These are phyloP conservation scores for Eucalyptus pauciflora DNA, from an alignment of 345 rosid genomes.

Conservation along the genomic window DNA sequence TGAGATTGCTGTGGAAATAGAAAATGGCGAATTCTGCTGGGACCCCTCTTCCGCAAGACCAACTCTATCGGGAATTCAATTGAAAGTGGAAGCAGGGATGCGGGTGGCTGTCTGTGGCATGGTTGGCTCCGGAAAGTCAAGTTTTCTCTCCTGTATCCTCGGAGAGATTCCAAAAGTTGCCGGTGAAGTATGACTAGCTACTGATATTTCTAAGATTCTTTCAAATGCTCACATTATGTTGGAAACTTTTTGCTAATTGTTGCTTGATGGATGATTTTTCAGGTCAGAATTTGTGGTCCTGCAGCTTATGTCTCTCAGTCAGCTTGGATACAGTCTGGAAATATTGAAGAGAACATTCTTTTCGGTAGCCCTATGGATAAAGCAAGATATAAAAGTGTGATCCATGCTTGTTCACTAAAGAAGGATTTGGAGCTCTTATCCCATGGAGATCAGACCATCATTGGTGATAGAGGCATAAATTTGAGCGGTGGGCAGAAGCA, in stretches of 20 bases:
- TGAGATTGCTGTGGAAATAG: slow-evolving; percentile 63
- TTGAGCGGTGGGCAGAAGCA: slow-evolving; percentile 99
- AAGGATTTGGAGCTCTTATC: slow-evolving; percentile 96
- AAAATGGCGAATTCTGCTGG: slow-evolving; percentile 81
- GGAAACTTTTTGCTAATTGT: background rate
- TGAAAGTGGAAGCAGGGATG: slow-evolving; percentile 89
- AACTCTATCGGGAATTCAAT: slow-evolving; percentile 64
- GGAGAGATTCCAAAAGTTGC: slow-evolving; percentile 96
- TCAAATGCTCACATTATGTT: background rate
- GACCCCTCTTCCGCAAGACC: slow-evolving; percentile 61
- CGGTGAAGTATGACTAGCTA: slow-evolving; percentile 77
- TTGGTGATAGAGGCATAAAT: slow-evolving; percentile 99
- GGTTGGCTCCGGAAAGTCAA: slow-evolving; percentile 98
- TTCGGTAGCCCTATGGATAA: slow-evolving; percentile 97
- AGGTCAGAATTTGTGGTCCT: slow-evolving; percentile 92
- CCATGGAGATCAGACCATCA: slow-evolving; percentile 96
- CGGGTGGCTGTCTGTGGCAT: slow-evolving; percentile 98
- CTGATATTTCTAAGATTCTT: background rate
- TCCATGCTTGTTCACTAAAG: slow-evolving; percentile 91
- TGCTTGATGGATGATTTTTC: slow-evolving; percentile 1
- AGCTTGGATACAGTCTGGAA: slow-evolving; percentile 99
- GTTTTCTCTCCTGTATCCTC: slow-evolving; percentile 96
- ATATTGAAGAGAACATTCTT: slow-evolving; percentile 96
- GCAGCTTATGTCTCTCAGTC: slow-evolving; percentile 98
- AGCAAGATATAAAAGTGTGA: slow-evolving; percentile 75